Percentiles rank a stretch among this genome's conserved stretches.
These are phyloP conservation scores for Xylaria longipes DNA, from an alignment of 495 filamentous ascomycete species.

Conservation along the genomic window DNA sequence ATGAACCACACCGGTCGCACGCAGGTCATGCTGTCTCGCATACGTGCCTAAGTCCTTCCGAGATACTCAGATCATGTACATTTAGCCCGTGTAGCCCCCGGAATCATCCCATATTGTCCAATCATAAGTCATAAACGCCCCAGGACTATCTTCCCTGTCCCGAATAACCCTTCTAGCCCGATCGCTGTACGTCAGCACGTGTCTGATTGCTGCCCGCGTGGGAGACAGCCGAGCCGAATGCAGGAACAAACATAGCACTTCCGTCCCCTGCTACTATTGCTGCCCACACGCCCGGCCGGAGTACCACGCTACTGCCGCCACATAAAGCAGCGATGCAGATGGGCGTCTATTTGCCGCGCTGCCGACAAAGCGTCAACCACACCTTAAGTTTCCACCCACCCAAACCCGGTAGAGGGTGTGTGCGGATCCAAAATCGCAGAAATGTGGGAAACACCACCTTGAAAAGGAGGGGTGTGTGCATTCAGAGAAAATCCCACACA, in stretches of 20 bases:
- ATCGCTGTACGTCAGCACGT: slow-evolving; percentile 39
- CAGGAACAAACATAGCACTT: slow-evolving; percentile 40
- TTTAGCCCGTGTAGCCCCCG: slow-evolving; percentile 40
- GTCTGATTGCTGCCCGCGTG: slow-evolving; percentile 28
- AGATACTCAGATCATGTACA: slow-evolving; percentile 42
- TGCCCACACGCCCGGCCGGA: slow-evolving; percentile 35
- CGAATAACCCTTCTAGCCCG: slow-evolving; percentile 32
- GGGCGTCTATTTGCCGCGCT: slow-evolving; percentile 38
- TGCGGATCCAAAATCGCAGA: slow-evolving; percentile 30
- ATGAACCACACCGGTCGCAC: slow-evolving; percentile 37
- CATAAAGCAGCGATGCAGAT: slow-evolving; percentile 40
- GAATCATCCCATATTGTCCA: slow-evolving; percentile 41
- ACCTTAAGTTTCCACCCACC: slow-evolving; percentile 27
- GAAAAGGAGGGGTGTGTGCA: slow-evolving; percentile 42
- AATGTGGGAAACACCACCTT: slow-evolving; percentile 16
- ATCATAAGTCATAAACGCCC: slow-evolving; percentile 55
- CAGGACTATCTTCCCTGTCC: slow-evolving; percentile 43
- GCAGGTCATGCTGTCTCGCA: slow-evolving; percentile 34
- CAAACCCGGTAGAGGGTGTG: slow-evolving; percentile 34
- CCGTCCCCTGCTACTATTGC: slow-evolving; percentile 26
- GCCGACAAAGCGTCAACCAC: slow-evolving; percentile 23
- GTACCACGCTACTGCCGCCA: slow-evolving; percentile 33
- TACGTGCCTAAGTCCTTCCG: slow-evolving; percentile 34
- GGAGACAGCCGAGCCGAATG: slow-evolving; percentile 30
- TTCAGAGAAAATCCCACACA: slow-evolving; percentile 28